phyloP scores from a whole-genome alignment of 176 grass and related monocot species.

The Alopecurus myosuroides region DNA sequence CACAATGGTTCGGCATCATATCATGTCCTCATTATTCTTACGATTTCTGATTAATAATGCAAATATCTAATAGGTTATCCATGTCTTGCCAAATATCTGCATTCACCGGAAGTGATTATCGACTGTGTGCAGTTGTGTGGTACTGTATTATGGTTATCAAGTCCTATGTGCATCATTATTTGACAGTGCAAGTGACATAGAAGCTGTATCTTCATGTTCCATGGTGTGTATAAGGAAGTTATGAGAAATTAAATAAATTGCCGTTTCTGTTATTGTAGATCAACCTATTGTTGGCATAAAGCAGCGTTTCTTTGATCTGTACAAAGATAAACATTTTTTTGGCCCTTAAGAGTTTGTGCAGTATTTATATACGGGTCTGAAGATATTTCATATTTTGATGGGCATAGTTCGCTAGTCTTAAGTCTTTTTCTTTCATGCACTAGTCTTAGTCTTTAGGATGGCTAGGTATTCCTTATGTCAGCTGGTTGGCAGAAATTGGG shows the following conservation, averaged over 20 bases:
- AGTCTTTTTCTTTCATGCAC: too few species aligned
- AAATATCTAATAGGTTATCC: background rate
- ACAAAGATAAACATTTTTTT: background rate
- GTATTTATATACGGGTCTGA: background rate
- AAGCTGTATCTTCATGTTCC: background rate
- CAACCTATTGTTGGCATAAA: constrained; percentile 6
- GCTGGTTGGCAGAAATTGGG: background rate
- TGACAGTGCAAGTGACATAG: constrained; percentile 12
- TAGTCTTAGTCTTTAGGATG: background rate
- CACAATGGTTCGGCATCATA: background rate
- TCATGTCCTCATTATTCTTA: background rate
- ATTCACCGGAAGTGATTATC: constrained; percentile 1
- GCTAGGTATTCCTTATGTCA: background rate
- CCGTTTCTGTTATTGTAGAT: background rate
- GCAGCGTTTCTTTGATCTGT: background rate
- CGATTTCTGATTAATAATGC: background rate
- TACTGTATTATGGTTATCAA: background rate
- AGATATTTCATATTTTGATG: background rate
- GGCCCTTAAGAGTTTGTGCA: background rate
- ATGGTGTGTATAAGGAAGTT: background rate
- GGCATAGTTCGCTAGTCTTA: too few species aligned
- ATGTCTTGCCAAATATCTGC: background rate
- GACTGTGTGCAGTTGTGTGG: background rate
- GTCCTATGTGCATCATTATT: background rate
- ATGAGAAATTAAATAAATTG: background rate